These are phyloP conservation scores for Lasiodiplodia theobromae DNA, from an alignment of 2,329 filamentous ascomycete genomes.

Conservation along the genomic window DNA sequence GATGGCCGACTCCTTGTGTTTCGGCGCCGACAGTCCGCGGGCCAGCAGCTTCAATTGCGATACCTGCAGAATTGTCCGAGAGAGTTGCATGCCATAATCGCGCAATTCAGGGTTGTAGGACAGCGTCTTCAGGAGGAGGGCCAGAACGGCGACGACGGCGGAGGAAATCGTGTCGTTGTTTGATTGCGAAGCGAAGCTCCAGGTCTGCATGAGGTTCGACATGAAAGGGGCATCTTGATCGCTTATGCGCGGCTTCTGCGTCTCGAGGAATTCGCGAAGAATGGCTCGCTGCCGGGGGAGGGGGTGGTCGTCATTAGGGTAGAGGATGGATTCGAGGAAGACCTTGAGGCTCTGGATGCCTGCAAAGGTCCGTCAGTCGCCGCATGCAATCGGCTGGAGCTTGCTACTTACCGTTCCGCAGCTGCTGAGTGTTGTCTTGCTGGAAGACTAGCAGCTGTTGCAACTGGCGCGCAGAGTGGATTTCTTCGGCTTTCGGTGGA, in stretches of 20 bases:
- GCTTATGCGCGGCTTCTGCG: slow-evolving; percentile 58
- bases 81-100: slow-evolving; percentile 77
- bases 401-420: slow-evolving; percentile 41
- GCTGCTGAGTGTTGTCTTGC: slow-evolving; percentile 41
- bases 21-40: slow-evolving; percentile 78
- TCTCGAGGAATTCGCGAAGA: slow-evolving; percentile 72
- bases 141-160: slow-evolving; percentile 79
- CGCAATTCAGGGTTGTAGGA: slow-evolving; percentile 77
- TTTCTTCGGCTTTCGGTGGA: slow-evolving; percentile 37
- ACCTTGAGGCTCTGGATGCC: slow-evolving; percentile 73
- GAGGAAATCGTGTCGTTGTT: slow-evolving; percentile 84
- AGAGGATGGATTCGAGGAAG: slow-evolving; percentile 69
- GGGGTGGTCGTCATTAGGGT: slow-evolving; percentile 61
- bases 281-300: slow-evolving; percentile 62
- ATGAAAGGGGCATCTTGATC: slow-evolving; percentile 71
- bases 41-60: slow-evolving; percentile 82
- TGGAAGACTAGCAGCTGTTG: slow-evolving; percentile 47
- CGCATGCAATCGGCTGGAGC: not conserved
- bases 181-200: slow-evolving; percentile 80
- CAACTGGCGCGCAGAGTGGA: slow-evolving; percentile 44
- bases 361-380: slow-evolving; percentile 41
- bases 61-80: slow-evolving; percentile 81
- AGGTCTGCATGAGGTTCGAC: slow-evolving; percentile 82
- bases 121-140: slow-evolving; percentile 79
- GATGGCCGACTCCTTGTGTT: slow-evolving; percentile 85